Percentiles rank a stretch among this genome's conserved stretches.
These are phyloP conservation scores for Styphnolobium japonicum DNA, from an alignment of 306 rosid genomes.

Conservation along the genomic window DNA sequence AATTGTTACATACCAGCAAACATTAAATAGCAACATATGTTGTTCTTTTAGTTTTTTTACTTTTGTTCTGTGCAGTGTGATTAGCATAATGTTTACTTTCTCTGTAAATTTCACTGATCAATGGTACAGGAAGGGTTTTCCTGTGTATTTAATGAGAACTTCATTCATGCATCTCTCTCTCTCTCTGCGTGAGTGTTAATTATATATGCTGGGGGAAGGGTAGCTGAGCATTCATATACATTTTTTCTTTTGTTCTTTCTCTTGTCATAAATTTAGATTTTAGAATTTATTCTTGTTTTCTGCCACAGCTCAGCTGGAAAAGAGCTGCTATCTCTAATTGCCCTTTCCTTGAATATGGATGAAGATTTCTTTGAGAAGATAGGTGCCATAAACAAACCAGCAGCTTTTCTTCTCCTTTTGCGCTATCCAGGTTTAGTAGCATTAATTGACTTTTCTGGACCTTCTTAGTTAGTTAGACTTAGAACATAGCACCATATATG, in stretches of 20 bases:
- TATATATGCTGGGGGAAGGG: not conserved
- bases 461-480: not conserved
- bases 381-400: constrained; percentile 48
- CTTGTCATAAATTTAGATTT: not conserved
- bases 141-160: no score
- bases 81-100: not conserved
- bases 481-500: not conserved
- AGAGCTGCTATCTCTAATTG: constrained; percentile 52
- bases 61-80: not conserved
- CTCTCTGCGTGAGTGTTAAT: no score
- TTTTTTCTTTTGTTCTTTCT: no score
- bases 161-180: no score
- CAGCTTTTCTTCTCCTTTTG: constrained; percentile 68
- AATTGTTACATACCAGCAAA: not conserved
- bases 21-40: not conserved
- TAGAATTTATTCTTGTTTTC: constrained; percentile 14
- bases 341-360: constrained; percentile 67
- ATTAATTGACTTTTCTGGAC: not conserved
- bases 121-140: not conserved
- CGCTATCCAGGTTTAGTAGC: constrained; percentile 68
- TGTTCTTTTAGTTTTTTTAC: not conserved
- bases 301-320: constrained; percentile 57
- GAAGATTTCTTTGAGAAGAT: constrained; percentile 66
- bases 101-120: not conserved
- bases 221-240: not conserved